These are phyloP conservation scores for Prunus davidiana DNA, from an alignment of 306 rosid species.

Conservation along the genomic window DNA sequence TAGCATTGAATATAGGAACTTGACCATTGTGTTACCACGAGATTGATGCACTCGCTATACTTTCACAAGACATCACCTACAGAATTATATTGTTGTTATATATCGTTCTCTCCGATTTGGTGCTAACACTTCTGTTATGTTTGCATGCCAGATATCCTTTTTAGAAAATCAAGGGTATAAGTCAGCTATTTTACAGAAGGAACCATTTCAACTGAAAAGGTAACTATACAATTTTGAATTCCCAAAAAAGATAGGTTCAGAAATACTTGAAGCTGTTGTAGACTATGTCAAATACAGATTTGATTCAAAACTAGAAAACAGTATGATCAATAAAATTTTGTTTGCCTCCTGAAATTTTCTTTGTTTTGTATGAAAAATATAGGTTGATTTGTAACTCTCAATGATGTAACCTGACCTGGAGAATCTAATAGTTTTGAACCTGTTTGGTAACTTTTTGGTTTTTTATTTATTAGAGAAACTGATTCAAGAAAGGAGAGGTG, in stretches of 20 bases:
- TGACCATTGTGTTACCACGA: not conserved
- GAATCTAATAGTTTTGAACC: not conserved
- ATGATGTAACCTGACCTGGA: not conserved
- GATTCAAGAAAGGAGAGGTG: not conserved
- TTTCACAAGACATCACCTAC: not conserved
- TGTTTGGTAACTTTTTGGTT: not conserved
- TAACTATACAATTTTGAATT: constrained; percentile 5
- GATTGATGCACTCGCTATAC: not conserved
- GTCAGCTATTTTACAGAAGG: constrained; percentile 37
- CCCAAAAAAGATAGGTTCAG: not conserved
- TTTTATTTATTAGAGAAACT: not conserved
- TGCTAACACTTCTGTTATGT: constrained; percentile 2
- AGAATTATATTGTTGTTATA: not conserved
- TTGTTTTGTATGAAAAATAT: not conserved
- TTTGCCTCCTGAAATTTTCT: not conserved
- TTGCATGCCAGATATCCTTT: constrained; percentile 46
- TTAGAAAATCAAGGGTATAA: constrained; percentile 48
- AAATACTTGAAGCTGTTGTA: constrained; percentile 2
- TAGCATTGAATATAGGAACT: no score
- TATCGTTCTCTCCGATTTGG: not conserved
- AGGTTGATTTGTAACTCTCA: not conserved
- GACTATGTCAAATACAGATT: not conserved
- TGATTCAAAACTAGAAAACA: not conserved
- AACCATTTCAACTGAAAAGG: constrained; percentile 62
- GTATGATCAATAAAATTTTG: not conserved